phyloP scores from a whole-genome alignment of 1,139 yeast species.

The Kazachstania sp. region DNA sequence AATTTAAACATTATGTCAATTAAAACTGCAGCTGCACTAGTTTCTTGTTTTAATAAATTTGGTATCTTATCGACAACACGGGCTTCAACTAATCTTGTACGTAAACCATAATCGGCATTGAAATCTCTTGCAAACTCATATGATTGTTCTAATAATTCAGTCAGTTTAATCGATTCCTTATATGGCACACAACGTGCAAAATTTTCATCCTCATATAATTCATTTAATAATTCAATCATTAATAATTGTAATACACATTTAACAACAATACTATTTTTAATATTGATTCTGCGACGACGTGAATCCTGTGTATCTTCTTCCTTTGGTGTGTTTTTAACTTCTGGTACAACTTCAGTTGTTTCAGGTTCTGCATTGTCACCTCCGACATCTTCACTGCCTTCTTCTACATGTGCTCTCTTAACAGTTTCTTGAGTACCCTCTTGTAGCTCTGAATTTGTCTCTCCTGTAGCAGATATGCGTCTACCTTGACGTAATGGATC shows the following conservation, averaged over 20 bases:
- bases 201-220: constrained; percentile 56
- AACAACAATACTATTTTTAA: constrained; percentile 75
- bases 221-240: constrained; percentile 81
- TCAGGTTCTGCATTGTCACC: constrained; percentile 10
- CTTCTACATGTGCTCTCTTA: constrained; percentile 28
- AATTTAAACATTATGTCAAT: constrained; percentile 72
- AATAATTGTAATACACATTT: constrained; percentile 85
- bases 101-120: constrained; percentile 78
- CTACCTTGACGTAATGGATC: constrained; percentile 46
- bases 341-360: neutral
- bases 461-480: constrained; percentile 12
- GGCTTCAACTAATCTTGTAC: constrained; percentile 82
- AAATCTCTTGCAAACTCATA: constrained; percentile 78
- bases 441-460: neutral
- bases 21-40: constrained; percentile 81
- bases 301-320: neutral
- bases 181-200: constrained; percentile 69
- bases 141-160: constrained; percentile 55
- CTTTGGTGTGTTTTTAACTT: neutral
- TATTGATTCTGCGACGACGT: constrained; percentile 33
- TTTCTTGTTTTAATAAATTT: constrained; percentile 83
- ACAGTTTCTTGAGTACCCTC: constrained; percentile 20
- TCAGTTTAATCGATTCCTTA: constrained; percentile 48
- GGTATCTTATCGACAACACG: constrained; percentile 92
- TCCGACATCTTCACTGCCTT: constrained; percentile 31